phyloP scores from a whole-genome alignment of 2,329 filamentous ascomycete genomes.

The Aspergillus sp. region DNA sequence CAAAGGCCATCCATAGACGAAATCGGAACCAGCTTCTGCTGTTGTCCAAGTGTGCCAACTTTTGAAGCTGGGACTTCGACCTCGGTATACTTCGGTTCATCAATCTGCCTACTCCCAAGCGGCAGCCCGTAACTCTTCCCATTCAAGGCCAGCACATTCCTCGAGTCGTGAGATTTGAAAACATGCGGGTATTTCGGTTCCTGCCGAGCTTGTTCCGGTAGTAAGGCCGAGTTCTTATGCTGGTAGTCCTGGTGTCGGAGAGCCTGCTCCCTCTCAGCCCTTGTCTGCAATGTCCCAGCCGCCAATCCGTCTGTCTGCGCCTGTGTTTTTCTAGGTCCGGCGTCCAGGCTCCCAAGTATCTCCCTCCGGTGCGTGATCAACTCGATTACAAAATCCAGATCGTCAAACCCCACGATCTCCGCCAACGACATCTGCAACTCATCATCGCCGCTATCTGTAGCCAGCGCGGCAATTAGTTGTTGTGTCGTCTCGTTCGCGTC shows the following conservation, averaged over 20 bases:
- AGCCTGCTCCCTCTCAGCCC: slow-evolving; percentile 73
- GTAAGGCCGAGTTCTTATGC: slow-evolving; percentile 76
- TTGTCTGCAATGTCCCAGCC: slow-evolving; percentile 65
- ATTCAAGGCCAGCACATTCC: slow-evolving; percentile 77
- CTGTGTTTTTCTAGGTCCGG: slow-evolving; percentile 25
- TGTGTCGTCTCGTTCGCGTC: slow-evolving; percentile 69
- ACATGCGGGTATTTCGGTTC: slow-evolving; percentile 88
- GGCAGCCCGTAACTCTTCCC: slow-evolving; percentile 85
- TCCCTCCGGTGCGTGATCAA: slow-evolving; percentile 75
- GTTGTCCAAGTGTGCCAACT: slow-evolving; percentile 70
- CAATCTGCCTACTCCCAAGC: slow-evolving; percentile 67
- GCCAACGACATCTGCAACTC: slow-evolving; percentile 88
- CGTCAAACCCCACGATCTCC: slow-evolving; percentile 88
- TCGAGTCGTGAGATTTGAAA: slow-evolving; percentile 78
- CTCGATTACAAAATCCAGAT: slow-evolving; percentile 89
- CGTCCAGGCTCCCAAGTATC: slow-evolving; percentile 53
- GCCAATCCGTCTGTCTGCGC: slow-evolving; percentile 46
- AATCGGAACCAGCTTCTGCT: slow-evolving; percentile 76
- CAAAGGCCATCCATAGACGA: slow-evolving; percentile 85
- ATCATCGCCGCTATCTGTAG: slow-evolving; percentile 70
- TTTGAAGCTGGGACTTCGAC: slow-evolving; percentile 80
- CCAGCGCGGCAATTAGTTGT: slow-evolving; percentile 74
- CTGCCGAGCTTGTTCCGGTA: slow-evolving; percentile 67
- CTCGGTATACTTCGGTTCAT: slow-evolving; percentile 82
- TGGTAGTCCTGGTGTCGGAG: slow-evolving; percentile 73